These are phyloP conservation scores for Nyctanthes arbortristis DNA, from an alignment of 257 asterid genomes.

Conservation along the genomic window DNA sequence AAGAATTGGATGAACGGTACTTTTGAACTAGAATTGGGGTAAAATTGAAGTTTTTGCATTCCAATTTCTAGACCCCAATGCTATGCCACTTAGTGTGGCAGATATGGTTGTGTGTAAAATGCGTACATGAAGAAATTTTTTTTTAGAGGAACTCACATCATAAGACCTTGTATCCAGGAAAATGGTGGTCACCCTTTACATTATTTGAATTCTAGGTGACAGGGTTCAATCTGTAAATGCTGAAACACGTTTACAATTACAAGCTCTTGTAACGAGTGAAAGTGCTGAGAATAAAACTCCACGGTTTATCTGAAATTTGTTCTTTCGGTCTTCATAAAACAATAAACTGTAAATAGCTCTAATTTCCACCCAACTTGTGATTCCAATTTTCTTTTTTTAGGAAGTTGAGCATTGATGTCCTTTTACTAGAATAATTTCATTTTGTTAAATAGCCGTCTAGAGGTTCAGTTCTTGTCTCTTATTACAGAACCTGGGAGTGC, in stretches of 20 bases:
- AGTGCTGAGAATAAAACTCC: background rate
- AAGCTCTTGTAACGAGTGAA: background rate
- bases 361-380: background rate
- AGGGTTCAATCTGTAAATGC: background rate
- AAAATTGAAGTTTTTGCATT: background rate
- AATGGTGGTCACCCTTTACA: background rate
- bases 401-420: background rate
- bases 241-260: background rate
- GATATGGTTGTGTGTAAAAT: background rate
- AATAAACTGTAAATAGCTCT: no score
- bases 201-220: background rate
- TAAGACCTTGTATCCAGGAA: background rate
- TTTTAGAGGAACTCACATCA: background rate
- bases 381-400: background rate
- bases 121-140: background rate
- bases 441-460: background rate
- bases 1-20: background rate
- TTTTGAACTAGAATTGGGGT: background rate
- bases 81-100: background rate
- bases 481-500: constrained; percentile 67
- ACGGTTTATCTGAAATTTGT: background rate
- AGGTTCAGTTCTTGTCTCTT: constrained; percentile 6
- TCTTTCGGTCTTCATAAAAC: background rate
- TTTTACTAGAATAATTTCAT: background rate
- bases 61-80: background rate